Base-by-base conservation (phyloP, 2,329 filamentous ascomycete species). In the Neonectria magnoliae region DNA sequence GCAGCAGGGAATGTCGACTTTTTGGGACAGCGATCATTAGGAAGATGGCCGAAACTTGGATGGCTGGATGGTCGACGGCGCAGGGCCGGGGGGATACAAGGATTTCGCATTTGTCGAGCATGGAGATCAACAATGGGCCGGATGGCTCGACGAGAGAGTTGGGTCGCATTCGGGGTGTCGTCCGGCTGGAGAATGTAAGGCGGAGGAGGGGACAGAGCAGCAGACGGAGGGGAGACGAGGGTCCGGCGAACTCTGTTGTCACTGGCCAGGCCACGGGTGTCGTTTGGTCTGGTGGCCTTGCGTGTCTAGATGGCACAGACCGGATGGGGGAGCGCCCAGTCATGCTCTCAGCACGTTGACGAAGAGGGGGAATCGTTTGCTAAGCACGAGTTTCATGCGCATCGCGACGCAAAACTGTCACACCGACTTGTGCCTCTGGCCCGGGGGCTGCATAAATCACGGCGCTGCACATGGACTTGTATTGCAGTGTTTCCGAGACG, bases 381-480 rank as follows among this genome's bases (percentile, higher is more conserved):
- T 51, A 71, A 71, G 66, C 62, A 55, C 48, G 65, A 59, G 61
- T 63, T 67, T 72, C 68, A 73, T 57, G 65, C 68, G 65, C 71
- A 71, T 62, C 62, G 54, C 54, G 60, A 57, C 60, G 57, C 59
- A 54, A 62, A 68, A 57, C 64, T 58, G 66, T 73, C 71, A 73
- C 71, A 73, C 71, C 71, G 71, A 73, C 71, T 73, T 68, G 52
- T 68, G 51, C 50, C 60, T 68, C 66, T 57, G 57, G 62, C 56
- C 68, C 62, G 55, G 71, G 67, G 68, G 57, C 58, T 59, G 71
- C 71, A 73, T 73, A 65, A 73, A 73, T 62, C 66, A 65, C 68
- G 58, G 65, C 67, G 70, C 70, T 62, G 70, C 63, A 73, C 68
- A 65, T 61, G 58, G 65, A 50, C 48, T 56, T 61, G 65, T 57